Evolutionary conservation across 345 rosid species (phyloP), one percentile per base, ranked within the genome.

Genomic region (Gynandropsis gynandra): DNA sequence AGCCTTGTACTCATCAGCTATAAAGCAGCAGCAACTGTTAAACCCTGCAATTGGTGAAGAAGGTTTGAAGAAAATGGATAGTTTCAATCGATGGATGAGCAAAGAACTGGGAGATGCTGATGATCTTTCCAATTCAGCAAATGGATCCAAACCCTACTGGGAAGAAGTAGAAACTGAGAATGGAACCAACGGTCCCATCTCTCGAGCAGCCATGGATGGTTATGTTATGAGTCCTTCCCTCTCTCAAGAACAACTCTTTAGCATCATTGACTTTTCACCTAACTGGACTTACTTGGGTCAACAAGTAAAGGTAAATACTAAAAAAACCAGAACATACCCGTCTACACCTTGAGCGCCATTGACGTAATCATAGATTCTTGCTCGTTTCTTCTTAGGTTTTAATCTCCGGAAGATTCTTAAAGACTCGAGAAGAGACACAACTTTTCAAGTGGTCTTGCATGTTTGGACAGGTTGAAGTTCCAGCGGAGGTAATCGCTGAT

Each of bases 401-500:
- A 20, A 62, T 92, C 58, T 72, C 76, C 16, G 89, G 97, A 67
- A 79, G 69, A 61, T 89, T 89, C 79, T 73, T 85, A 63, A 82
- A 70, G 67, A 52, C 60, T 49, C 62, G 38, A 52, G 72, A 84
- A 65, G 93, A 73, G 62, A 72, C 65, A 40, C 69, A 72, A 68
- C 70, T 50, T 8, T 69, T 63, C 50, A 68, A 75, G 45, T 87
- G 93, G 96, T 92, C 93, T 35, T 85, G 96, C 74, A 87, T 92
- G 95, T 87, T 92, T 75, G 98, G 96, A 14, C 95, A 92, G 74
- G 77, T 85, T 57, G 98, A 92, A 78, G 96, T 87, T 75, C 89
- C 80, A 10, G 96, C 96, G 29, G 84, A 87, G 53, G 70, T 82
- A 48, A 55, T 87, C 53, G 86, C 87, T 41, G 81, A 75, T 77